These are phyloP conservation scores for Boletus pseudopeckii DNA, from an alignment of 768 basidiomycete species.

Conservation along the genomic window DNA sequence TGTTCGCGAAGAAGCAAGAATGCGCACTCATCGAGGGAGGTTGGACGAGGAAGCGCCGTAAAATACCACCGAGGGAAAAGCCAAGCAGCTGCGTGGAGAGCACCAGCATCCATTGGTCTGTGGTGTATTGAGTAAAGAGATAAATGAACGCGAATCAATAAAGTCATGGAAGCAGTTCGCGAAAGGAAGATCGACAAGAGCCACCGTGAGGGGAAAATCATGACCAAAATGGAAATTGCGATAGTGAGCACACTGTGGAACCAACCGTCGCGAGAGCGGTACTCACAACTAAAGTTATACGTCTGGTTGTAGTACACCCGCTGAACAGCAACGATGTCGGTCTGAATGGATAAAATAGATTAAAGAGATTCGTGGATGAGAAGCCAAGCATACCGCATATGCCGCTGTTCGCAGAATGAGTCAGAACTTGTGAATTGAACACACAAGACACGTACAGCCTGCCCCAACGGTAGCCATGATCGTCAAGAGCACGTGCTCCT, in stretches of 20 bases:
- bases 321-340: slow-evolving; percentile 74
- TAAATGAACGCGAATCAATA: neutral
- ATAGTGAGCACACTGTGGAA: too few species aligned
- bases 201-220: neutral
- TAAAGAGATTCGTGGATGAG: neutral
- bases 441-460: slow-evolving; percentile 16
- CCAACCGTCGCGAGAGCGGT: neutral
- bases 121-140: neutral
- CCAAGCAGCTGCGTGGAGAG: slow-evolving; percentile 74
- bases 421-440: neutral
- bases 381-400: slow-evolving; percentile 37
- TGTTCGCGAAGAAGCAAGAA: neutral
- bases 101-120: slow-evolving; percentile 59
- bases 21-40: slow-evolving; percentile 61
- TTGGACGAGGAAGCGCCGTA: slow-evolving; percentile 59
- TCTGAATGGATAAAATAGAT: slow-evolving; percentile 26
- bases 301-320: slow-evolving; percentile 61
- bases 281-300: slow-evolving; percentile 49
- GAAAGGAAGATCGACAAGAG: neutral
- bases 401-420: slow-evolving; percentile 31
- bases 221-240: neutral
- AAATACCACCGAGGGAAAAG: slow-evolving; percentile 56
- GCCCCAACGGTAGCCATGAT: slow-evolving; percentile 60
- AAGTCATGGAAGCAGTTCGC: neutral
- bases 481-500: slow-evolving; percentile 67